Evolutionary conservation across 805 yeast species (phyloP), one percentile per base, ranked within the genome.

Genomic region (Candida ipomoeae): DNA sequence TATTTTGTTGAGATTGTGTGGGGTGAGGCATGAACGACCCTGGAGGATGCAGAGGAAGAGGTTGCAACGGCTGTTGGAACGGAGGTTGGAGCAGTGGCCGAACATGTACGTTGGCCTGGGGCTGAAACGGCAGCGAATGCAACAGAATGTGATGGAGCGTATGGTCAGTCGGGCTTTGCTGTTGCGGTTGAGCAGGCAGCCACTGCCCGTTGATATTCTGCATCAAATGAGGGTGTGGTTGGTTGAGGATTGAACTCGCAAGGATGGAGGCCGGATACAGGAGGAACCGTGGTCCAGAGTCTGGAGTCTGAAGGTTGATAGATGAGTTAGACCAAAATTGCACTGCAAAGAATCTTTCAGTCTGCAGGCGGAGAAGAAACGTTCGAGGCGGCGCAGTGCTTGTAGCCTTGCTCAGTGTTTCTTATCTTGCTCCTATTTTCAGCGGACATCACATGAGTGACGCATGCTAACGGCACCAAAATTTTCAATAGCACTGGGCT

Each of bases 31-130:
- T 34, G 18, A 33, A 33, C 3, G 31, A 18, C 37, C 21, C 38
- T 6, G 32, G 45, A n/a, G n/a, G 45, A 32, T 32, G 37, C 38
- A 32, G 45, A 20, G 21, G 1, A 10, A n/a, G 31, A 1, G 45
- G 13, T 13, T 37, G 40, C 11, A 26, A 20, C 6, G 36, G 45
- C 37, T 32, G 45, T 7, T 32, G 45, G 15, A 42, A 20, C 4
- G 45, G 45, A 5, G 45, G 45, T 13, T 42, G 45, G 32, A 42
- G 45, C 45, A 20, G 45, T 8, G 45, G 45, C 32, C 45, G 45
- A 15, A 5, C 20, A 10, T 32, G 33, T 33, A 33, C 31, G 4
- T 42, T 26, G 10, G 17, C 31, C 10, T 32, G 45, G 10, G 31
- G 3, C 13, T 42, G 45, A 21, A 42, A 42, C 20, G 45, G 45